Evolutionary conservation across 371 early-diverging fungal genomes (phyloP).

Genomic region (Apophysomyces elegans): DNA sequence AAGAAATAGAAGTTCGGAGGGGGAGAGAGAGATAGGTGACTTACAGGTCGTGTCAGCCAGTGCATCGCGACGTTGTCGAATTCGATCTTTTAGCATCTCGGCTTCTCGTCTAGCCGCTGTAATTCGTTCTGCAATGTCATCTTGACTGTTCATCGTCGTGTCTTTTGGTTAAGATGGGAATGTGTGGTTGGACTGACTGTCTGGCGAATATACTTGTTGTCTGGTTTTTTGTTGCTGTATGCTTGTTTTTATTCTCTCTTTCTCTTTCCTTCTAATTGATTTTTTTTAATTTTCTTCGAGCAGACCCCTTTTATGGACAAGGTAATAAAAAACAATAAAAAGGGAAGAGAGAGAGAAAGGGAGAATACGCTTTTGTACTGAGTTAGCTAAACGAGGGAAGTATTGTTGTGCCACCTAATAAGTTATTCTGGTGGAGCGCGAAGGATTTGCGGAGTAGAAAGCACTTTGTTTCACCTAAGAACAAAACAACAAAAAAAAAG

Average conservation of each 20-base stretch:
- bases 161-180: not conserved
- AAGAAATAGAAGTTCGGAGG: too few species aligned
- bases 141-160: conserved; percentile 21
- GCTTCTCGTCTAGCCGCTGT: conserved; percentile 92
- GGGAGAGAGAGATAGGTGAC: conserved; percentile 18
- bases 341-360: conserved; percentile 1
- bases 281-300: not conserved
- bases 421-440: conserved; percentile 12
- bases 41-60: conserved; percentile 94
- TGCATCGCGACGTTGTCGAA: conserved; percentile 90
- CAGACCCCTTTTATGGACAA: not conserved
- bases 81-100: conserved; percentile 93
- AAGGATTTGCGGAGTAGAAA: conserved; percentile 9
- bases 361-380: not conserved
- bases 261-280: not conserved
- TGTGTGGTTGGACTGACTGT: not conserved
- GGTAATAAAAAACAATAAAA: not conserved
- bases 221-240: too few species aligned
- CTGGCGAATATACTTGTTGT: too few species aligned
- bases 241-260: not conserved
- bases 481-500: not conserved
- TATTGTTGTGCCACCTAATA: conserved; percentile 9
- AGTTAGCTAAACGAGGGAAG: not conserved
- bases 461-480: conserved; percentile 5
- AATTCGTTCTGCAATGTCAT: conserved; percentile 91